These are phyloP conservation scores for Neonectria neomacrospora DNA, from an alignment of 2,329 filamentous ascomycete genomes.

Conservation along the genomic window DNA sequence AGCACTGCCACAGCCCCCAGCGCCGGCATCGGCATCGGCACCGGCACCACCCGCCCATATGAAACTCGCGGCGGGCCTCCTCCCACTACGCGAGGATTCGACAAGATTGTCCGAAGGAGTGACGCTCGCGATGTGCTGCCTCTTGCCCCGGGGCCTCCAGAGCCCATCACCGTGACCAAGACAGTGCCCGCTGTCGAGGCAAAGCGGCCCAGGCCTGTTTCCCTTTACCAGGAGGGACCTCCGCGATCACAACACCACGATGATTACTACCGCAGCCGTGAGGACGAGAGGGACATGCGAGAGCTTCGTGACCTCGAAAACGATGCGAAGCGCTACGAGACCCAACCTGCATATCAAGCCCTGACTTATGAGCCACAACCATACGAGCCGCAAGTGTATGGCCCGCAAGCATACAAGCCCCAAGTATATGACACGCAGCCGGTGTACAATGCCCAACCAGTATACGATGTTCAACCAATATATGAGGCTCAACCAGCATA, in stretches of 20 bases:
- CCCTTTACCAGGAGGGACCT: conserved; percentile 63
- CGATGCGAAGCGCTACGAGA: conserved; percentile 48
- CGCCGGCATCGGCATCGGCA: conserved; percentile 23
- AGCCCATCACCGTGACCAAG: conserved; percentile 44
- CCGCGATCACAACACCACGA: conserved; percentile 58
- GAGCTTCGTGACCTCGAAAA: conserved; percentile 54
- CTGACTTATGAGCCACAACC: background rate
- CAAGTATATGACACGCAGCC: background rate
- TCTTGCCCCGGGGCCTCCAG: conserved; percentile 53
- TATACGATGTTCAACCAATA: conserved; percentile 42
- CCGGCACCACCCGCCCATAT: conserved; percentile 47
- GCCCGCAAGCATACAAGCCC: conserved; percentile 45
- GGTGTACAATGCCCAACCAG: conserved; percentile 28
- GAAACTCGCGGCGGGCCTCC: conserved; percentile 66
- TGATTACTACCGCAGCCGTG: conserved; percentile 60
- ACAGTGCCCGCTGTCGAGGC: conserved; percentile 32
- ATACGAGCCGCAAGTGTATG: conserved; percentile 41
- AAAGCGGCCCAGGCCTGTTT: conserved; percentile 58
- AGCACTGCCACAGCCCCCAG: conserved; percentile 42
- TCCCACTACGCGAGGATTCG: conserved; percentile 75
- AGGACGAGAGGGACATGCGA: conserved; percentile 58
- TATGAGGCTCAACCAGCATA: background rate
- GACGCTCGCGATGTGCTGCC: conserved; percentile 59
- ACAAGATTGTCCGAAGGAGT: conserved; percentile 68
- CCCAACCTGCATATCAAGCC: conserved; percentile 15